These are phyloP conservation scores for Arxiozyma heterogenica DNA, from an alignment of 1,139 yeast genomes.

Conservation along the genomic window DNA sequence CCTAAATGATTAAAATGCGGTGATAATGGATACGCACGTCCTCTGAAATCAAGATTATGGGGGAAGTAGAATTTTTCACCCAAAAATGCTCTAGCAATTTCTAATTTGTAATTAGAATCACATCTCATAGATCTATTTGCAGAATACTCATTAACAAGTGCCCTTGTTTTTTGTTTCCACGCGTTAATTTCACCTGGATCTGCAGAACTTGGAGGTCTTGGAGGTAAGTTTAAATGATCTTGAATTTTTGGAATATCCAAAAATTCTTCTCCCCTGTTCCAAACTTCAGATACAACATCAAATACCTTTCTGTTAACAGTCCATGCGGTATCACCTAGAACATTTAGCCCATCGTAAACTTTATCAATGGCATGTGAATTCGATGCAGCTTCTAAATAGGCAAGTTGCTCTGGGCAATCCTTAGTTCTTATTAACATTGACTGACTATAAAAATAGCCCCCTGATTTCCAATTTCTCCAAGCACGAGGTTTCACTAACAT, in stretches of 20 bases:
- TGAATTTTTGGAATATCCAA: slow-evolving; percentile 68
- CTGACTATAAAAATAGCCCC: slow-evolving; percentile 70
- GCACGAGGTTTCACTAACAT: slow-evolving; percentile 86
- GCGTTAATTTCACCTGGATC: slow-evolving; percentile 67
- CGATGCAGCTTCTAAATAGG: slow-evolving; percentile 79
- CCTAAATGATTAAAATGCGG: slow-evolving; percentile 79
- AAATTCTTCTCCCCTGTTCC: slow-evolving; percentile 80
- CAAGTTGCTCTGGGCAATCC: slow-evolving; percentile 83
- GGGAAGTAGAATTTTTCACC: slow-evolving; percentile 91
- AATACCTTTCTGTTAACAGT: slow-evolving; percentile 70
- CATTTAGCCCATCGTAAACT: slow-evolving; percentile 77
- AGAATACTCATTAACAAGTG: slow-evolving; percentile 50
- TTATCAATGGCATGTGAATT: slow-evolving; percentile 53
- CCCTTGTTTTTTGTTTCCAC: slow-evolving; percentile 56
- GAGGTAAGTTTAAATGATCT: slow-evolving; percentile 49
- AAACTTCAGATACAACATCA: slow-evolving; percentile 59
- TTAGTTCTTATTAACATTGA: slow-evolving; percentile 62
- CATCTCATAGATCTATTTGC: slow-evolving; percentile 79
- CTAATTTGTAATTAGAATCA: slow-evolving; percentile 85
- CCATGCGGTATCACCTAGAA: slow-evolving; percentile 87
- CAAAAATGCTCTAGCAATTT: slow-evolving; percentile 85
- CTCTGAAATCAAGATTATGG: slow-evolving; percentile 88
- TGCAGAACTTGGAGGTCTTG: slow-evolving; percentile 52
- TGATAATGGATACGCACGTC: slow-evolving; percentile 90
- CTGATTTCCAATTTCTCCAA: slow-evolving; percentile 74